phyloP scores from a whole-genome alignment of 148 eudicot genomes.

The Agrostemma githago region DNA sequence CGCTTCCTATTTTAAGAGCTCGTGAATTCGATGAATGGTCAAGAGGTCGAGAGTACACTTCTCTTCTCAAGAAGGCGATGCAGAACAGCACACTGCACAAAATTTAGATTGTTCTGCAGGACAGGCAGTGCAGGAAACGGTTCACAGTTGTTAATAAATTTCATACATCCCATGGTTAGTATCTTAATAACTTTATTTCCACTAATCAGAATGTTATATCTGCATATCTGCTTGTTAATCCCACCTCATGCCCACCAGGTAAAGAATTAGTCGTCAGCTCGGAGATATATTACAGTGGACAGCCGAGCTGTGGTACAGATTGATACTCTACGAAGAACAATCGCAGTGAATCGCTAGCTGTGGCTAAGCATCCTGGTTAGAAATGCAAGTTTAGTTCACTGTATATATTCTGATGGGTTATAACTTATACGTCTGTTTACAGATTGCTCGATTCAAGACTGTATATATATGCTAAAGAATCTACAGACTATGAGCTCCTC shows the following conservation, averaged over 20 bases:
- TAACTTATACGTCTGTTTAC: not conserved
- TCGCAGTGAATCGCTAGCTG: not conserved
- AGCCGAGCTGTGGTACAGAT: too few species aligned
- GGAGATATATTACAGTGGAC: too few species aligned
- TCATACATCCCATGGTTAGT: not conserved
- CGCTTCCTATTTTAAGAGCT: conserved; percentile 94
- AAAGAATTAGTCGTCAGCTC: too few species aligned
- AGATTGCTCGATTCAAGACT: not conserved
- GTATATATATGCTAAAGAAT: not conserved
- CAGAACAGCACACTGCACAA: conserved; percentile 35
- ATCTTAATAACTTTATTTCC: not conserved
- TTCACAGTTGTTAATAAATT: not conserved
- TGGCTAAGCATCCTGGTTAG: not conserved
- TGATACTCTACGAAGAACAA: not conserved
- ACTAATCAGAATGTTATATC: not conserved
- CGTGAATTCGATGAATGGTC: conserved; percentile 99
- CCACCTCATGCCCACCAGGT: too few species aligned
- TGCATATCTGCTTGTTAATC: not conserved
- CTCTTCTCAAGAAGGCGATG: conserved; percentile 48
- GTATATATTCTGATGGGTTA: conserved; percentile 4
- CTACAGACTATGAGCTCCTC: not conserved
- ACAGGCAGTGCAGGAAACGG: not conserved
- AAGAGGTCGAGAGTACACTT: conserved; percentile 67
- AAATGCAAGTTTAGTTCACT: not conserved
- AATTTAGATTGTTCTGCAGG: conserved; percentile 25